Conservation (phyloP, 768 basidiomycete species). For the Suillus subalutaceus region DNA sequence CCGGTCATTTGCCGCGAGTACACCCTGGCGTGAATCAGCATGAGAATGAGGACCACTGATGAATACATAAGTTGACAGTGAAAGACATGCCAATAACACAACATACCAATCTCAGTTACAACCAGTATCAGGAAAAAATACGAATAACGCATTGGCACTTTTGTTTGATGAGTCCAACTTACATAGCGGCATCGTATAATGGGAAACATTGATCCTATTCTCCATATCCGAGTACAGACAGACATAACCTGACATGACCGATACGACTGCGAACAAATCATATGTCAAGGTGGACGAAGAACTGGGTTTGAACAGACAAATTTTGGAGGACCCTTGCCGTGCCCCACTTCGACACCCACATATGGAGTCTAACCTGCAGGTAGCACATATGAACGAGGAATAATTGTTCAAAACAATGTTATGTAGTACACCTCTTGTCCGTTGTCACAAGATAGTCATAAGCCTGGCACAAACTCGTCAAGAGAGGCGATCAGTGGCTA, state of each 20-base stretch:
- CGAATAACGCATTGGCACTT: not conserved
- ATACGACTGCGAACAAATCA: slow-evolving; percentile 8
- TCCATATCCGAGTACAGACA: not conserved
- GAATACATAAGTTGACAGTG: not conserved
- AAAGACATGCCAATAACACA: no score
- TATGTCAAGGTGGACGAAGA: not conserved
- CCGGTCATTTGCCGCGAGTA: not conserved
- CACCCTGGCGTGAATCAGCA: not conserved
- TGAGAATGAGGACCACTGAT: slow-evolving; percentile 1
- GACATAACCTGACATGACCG: not conserved
- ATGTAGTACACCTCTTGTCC: no score
- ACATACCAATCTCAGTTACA: not conserved
- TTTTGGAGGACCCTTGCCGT: not conserved
- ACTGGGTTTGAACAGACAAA: not conserved
- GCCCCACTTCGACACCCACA: slow-evolving; percentile 10
- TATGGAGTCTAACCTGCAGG: slow-evolving; percentile 2
- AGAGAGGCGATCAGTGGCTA: not conserved
- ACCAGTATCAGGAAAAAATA: slow-evolving; percentile 1
- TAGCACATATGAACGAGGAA: not conserved
- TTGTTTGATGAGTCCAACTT: not conserved
- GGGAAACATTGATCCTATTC: not conserved
- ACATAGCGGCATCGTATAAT: slow-evolving; percentile 1
- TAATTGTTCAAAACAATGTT: no score
- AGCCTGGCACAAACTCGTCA: not conserved
- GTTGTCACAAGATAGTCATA: slow-evolving; percentile 5